Evolutionary conservation across 257 asterid species (phyloP).

Genomic region (Ballota nigra): DNA sequence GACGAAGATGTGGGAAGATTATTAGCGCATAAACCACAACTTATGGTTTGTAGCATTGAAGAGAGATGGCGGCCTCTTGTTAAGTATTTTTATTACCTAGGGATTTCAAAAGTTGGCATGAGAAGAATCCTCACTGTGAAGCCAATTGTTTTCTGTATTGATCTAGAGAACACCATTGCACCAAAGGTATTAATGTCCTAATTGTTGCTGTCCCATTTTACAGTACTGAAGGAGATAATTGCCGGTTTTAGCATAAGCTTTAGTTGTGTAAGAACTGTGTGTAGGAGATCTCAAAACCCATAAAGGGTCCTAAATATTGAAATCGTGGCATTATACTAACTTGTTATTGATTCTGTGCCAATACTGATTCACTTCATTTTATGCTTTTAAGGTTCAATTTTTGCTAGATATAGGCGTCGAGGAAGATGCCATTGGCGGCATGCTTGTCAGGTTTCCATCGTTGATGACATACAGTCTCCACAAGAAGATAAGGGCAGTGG

Average conservation of each 20-base stretch:
- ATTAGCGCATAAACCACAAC: constrained; percentile 83
- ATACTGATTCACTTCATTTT: neutral
- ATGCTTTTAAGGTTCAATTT: constrained; percentile 66
- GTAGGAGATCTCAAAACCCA: neutral
- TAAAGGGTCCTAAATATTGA: neutral
- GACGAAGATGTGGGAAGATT: constrained; percentile 78
- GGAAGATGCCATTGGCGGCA: constrained; percentile 64
- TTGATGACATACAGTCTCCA: constrained; percentile 80
- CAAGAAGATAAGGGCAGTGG: constrained; percentile 96
- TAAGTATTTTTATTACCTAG: constrained; percentile 87
- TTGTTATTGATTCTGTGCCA: neutral
- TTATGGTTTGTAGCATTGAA: constrained; percentile 92
- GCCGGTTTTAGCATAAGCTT: neutral
- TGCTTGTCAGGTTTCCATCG: constrained; percentile 76
- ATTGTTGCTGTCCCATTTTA: neutral
- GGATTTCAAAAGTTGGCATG: constrained; percentile 86
- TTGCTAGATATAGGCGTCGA: constrained; percentile 79
- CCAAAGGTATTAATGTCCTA: constrained; percentile 64
- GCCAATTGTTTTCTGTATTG: constrained; percentile 83
- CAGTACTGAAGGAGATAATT: neutral
- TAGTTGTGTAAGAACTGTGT: neutral
- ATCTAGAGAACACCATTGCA: constrained; percentile 66
- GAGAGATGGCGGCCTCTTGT: constrained; percentile 87
- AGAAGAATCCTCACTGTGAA: constrained; percentile 74
- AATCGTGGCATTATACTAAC: neutral